phyloP scores from a whole-genome alignment of 2,329 filamentous ascomycete species.

The Lasiodiplodia hormozganensis region DNA sequence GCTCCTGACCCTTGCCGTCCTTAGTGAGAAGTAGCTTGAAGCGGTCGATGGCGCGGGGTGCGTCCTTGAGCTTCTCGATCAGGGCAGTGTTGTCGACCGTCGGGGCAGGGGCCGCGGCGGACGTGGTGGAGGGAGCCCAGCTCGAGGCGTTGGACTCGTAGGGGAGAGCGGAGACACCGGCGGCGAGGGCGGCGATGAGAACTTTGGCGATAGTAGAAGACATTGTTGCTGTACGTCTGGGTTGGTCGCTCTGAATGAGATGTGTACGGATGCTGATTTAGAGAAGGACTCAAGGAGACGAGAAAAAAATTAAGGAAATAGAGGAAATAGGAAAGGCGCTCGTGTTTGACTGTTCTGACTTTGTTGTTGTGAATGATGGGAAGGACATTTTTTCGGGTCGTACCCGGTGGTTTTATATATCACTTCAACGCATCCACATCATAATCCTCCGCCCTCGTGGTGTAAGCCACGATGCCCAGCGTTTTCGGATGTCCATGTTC shows the following conservation, averaged over 20 bases:
- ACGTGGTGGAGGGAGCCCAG: constrained; percentile 17
- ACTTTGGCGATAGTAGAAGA: constrained; percentile 42
- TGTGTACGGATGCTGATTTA: constrained; percentile 14
- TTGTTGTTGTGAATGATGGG: constrained; percentile 36
- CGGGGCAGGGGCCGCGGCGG: constrained; percentile 31
- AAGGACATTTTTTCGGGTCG: not conserved
- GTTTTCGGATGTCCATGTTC: constrained; percentile 12
- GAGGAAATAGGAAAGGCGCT: constrained; percentile 29
- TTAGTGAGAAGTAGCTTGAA: constrained; percentile 46
- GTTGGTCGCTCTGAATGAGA: constrained; percentile 36
- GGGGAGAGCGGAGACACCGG: constrained; percentile 41
- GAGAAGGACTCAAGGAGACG: constrained; percentile 30
- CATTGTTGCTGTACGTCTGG: constrained; percentile 36
- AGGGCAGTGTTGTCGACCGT: constrained; percentile 37
- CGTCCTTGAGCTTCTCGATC: constrained; percentile 41
- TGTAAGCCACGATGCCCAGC: not conserved
- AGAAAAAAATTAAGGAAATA: constrained; percentile 33
- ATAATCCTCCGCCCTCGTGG: not conserved
- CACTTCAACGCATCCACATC: not conserved
- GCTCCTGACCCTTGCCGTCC: constrained; percentile 34
- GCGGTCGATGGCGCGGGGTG: constrained; percentile 47
- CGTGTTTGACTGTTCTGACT: constrained; percentile 38
- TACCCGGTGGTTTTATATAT: constrained; percentile 42
- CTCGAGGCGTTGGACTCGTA: not conserved
- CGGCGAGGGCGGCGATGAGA: constrained; percentile 42